These are phyloP conservation scores for Pichia nanzhaoensis DNA, from an alignment of 805 yeast genomes.

Conservation along the genomic window DNA sequence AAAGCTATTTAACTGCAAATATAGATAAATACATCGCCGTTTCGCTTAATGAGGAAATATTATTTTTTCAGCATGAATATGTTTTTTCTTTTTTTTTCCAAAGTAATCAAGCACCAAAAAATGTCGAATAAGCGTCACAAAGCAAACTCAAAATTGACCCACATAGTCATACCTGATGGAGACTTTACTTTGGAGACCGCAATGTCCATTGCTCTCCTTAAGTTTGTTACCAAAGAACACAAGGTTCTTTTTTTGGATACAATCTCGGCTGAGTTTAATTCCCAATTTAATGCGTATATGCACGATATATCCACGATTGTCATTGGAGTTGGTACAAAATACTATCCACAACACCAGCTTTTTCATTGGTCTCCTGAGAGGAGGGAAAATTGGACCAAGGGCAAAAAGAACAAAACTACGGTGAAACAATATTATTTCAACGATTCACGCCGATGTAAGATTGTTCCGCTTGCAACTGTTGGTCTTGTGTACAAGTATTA, in stretches of 20 bases:
- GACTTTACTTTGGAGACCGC: conserved; percentile 1
- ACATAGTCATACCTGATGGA: conserved; percentile 1
- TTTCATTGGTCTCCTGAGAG: conserved; percentile 5
- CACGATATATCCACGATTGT: neutral
- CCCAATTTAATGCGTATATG: neutral
- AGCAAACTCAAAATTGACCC: neutral
- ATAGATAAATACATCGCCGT: neutral
- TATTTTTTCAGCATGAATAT: neutral
- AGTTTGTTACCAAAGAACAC: neutral
- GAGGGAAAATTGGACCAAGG: neutral
- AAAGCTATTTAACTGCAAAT: neutral
- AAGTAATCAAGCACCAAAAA: neutral
- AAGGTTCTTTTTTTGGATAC: no score
- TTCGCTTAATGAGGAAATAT: neutral
- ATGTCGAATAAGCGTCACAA: conserved; percentile 3
- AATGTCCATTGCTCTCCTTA: conserved; percentile 2
- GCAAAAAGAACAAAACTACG: neutral
- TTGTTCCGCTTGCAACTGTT: conserved; percentile 59
- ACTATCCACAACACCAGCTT: neutral
- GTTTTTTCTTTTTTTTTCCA: neutral
- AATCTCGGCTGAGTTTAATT: no score
- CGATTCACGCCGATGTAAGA: conserved; percentile 3
- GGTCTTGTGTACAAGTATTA: conserved; percentile 84
- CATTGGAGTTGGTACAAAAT: conserved; percentile 1
- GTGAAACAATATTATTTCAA: neutral